Conservation (phyloP, 306 rosid species). For the Cajanus cajan region DNA sequence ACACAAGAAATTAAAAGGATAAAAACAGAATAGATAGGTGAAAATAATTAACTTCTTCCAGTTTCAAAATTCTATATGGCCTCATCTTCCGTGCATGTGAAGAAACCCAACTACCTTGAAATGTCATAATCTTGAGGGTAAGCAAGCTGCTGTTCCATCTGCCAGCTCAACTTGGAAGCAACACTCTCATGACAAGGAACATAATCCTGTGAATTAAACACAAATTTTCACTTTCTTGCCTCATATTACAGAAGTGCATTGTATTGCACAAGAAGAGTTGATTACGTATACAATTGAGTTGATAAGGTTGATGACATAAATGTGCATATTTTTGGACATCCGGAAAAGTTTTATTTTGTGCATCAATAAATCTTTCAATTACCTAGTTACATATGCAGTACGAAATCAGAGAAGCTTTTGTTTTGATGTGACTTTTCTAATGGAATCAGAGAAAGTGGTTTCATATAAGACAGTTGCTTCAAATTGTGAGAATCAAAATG, state of each 20-base stretch:
- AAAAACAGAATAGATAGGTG: slow-evolving; percentile 39
- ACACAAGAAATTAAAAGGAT: slow-evolving; percentile 42
- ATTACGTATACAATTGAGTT: background rate
- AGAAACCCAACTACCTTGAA: slow-evolving; percentile 57
- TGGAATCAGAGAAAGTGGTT: slow-evolving; percentile 43
- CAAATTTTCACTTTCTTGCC: background rate
- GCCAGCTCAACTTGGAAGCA: slow-evolving; percentile 91
- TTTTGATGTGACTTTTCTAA: slow-evolving; percentile 22
- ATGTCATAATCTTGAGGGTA: slow-evolving; percentile 77
- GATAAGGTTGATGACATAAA: background rate
- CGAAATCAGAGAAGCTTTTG: slow-evolving; percentile 14
- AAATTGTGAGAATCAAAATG: slow-evolving; percentile 26
- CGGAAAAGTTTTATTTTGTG: slow-evolving; percentile 32
- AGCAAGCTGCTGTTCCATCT: slow-evolving; percentile 75
- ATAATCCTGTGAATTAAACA: slow-evolving; percentile 59
- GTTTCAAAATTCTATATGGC: slow-evolving; percentile 53
- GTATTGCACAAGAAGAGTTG: slow-evolving; percentile 1
- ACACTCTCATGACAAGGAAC: slow-evolving; percentile 94
- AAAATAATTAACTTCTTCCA: slow-evolving; percentile 54
- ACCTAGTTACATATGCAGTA: slow-evolving; percentile 1
- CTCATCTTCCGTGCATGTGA: slow-evolving; percentile 36
- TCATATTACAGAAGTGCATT: background rate
- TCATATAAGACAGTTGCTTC: slow-evolving; percentile 33
- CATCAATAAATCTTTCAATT: slow-evolving; percentile 5
- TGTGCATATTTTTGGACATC: background rate